A percentile compares a stretch with the other conserved stretches of the same genome.
These are phyloP conservation scores for Xylariales sp. DNA, from an alignment of 2,329 filamentous ascomycete species.

Conservation along the genomic window DNA sequence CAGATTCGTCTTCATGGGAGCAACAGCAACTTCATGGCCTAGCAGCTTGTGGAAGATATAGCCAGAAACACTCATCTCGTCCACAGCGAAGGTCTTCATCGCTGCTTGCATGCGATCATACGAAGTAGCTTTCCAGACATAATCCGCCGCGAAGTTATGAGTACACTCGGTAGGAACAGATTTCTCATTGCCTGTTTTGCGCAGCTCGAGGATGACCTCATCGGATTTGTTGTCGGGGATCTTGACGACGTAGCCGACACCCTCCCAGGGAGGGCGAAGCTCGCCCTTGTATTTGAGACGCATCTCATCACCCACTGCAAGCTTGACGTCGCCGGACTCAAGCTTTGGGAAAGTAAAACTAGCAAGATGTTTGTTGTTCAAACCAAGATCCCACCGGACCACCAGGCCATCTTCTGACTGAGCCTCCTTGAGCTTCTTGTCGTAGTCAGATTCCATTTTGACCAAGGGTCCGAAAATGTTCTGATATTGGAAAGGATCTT, in stretches of 20 bases:
- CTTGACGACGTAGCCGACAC: slow-evolving; percentile 97
- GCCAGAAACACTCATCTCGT: slow-evolving; percentile 96
- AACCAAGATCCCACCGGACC: slow-evolving; percentile 88
- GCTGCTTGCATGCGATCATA: slow-evolving; percentile 99
- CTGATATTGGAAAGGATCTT: slow-evolving; percentile 97
- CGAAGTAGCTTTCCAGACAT: slow-evolving; percentile 98
- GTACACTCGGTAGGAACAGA: slow-evolving; percentile 93
- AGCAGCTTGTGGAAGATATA: slow-evolving; percentile 98
- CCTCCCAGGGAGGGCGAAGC: slow-evolving; percentile 88
- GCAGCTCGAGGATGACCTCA: slow-evolving; percentile 91
- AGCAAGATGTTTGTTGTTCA: slow-evolving; percentile 96
- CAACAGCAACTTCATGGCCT: slow-evolving; percentile 89
- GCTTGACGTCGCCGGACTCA: slow-evolving; percentile 94
- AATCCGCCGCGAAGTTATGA: slow-evolving; percentile 96
- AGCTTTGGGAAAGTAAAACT: slow-evolving; percentile 96
- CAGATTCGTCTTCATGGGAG: slow-evolving; percentile 91
- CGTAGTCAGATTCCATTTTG: slow-evolving; percentile 98
- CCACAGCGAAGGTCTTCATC: slow-evolving; percentile 98
- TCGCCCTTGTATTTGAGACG: slow-evolving; percentile 94
- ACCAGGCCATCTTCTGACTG: slow-evolving; percentile 95
- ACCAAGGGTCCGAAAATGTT: slow-evolving; percentile 97
- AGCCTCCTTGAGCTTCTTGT: slow-evolving; percentile 96
- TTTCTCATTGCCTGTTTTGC: slow-evolving; percentile 93
- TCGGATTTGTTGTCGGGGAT: slow-evolving; percentile 99
- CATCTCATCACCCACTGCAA: slow-evolving; percentile 98